A percentile compares a stretch with the other conserved stretches of the same genome.
Evolutionary conservation across 1,139 yeast genomes (phyloP).

Genomic region (Nadsonia starkeyi-henricii): DNA sequence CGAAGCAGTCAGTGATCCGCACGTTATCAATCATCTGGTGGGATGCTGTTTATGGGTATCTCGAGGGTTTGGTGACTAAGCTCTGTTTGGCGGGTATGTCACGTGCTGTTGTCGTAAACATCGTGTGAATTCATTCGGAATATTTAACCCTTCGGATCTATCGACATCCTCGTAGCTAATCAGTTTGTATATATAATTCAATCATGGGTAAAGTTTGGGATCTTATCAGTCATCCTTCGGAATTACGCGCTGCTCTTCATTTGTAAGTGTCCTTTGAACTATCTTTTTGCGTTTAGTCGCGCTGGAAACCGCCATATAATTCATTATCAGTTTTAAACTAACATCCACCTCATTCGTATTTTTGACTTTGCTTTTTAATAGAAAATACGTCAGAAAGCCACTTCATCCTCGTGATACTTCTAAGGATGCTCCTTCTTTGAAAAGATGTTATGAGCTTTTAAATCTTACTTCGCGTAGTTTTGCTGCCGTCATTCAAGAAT

Average conservation of each 20-base stretch:
- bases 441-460: slow-evolving; percentile 57
- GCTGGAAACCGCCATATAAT: not conserved
- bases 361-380: not conserved
- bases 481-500: slow-evolving; percentile 80
- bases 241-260: slow-evolving; percentile 54
- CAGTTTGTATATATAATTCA: too few species aligned
- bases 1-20: too few species aligned
- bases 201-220: slow-evolving; percentile 59
- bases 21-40: too few species aligned
- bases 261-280: slow-evolving; percentile 23
- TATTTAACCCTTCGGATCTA: too few species aligned
- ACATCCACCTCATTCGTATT: too few species aligned
- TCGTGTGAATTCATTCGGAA: too few species aligned
- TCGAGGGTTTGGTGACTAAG: too few species aligned
- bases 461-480: slow-evolving; percentile 74
- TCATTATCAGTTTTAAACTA: too few species aligned
- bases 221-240: slow-evolving; percentile 56
- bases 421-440: slow-evolving; percentile 34
- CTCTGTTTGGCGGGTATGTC: too few species aligned
- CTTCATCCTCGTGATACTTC: slow-evolving; percentile 38
- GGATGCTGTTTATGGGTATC: too few species aligned
- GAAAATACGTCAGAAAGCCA: slow-evolving; percentile 25
- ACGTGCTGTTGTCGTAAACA: too few species aligned
- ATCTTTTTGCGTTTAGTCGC: not conserved
- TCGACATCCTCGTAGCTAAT: too few species aligned